Evolutionary conservation across 148 eudicot species (phyloP), one percentile per base, ranked within the genome.

Genomic region (Vaccinium darrowii): DNA sequence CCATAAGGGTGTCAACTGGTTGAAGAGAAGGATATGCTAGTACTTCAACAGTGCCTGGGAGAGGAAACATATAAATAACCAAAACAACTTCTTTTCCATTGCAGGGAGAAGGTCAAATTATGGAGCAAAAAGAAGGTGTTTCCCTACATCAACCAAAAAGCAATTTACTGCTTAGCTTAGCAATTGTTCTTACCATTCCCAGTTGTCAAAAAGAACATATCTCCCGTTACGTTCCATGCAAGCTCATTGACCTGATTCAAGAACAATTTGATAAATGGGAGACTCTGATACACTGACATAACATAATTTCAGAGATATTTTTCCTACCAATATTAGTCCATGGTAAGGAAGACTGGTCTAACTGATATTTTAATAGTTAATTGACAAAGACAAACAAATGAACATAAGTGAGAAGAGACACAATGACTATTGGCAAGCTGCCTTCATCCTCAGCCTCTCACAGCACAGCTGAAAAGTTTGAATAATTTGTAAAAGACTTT

Each of bases 181-280:
- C 52, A 85, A 53, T 53, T 85, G 78, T 79, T 78, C 97, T 93
- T 88, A 96, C 98, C 99, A 87, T 91, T 91, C 52, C 99, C 99
- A 78, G 99, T 96, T 23, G 99, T 94, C 88, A 94, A 86, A 84
- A 93, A 96, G 92, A 96, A 96, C 91, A 91, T 91, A 69, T 96
- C 99, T 80, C 98, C 99, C 13, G 92, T 88, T 90, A 87, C 87
- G 84, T 94, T 93, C 99, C 99, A 96, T 27, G 99, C 98, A 84
- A 96, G 91, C 92, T 96, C 99, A 89, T 96, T 96, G 81, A 94
- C 99, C 98, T 94, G 88, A 67, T n/a, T 36, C 57, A 80, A 84
- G 30, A 50, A 52, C 67, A 5, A 78, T 72, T 84, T 43, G 83
- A 82, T 85, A 71, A 1, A 1, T 62, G 56, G 69, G 14, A 19